phyloP scores from a whole-genome alignment of 2,329 filamentous ascomycete species.

The Triangularia setosa region DNA sequence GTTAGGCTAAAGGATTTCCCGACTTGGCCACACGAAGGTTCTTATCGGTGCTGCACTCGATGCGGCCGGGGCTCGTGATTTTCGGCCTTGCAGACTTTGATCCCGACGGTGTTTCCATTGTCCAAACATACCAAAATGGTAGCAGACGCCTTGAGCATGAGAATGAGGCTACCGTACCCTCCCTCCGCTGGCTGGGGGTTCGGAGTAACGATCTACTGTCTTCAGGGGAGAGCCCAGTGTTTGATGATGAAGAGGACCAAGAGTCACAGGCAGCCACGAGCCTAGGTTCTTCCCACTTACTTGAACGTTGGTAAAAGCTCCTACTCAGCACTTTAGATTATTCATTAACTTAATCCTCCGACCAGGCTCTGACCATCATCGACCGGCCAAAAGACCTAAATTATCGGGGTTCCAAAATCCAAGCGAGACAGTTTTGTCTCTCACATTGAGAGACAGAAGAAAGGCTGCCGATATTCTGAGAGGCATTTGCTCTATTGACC shows the following conservation, averaged over 20 bases:
- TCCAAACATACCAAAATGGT: conserved; percentile 69
- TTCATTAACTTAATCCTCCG: not conserved
- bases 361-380: conserved; percentile 8
- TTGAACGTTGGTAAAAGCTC: conserved; percentile 17
- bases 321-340: not conserved
- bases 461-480: conserved; percentile 53
- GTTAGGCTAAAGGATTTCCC: conserved; percentile 72
- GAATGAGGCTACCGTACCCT: conserved; percentile 43
- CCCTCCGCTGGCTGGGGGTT: conserved; percentile 63
- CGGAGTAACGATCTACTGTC: conserved; percentile 39
- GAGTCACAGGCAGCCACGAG: conserved; percentile 20
- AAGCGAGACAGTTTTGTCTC: conserved; percentile 25
- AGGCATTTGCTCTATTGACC: conserved; percentile 29
- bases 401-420: conserved; percentile 2
- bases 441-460: conserved; percentile 55
- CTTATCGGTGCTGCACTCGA: conserved; percentile 49
- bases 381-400: conserved; percentile 15
- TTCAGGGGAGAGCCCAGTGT: not conserved
- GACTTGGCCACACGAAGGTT: conserved; percentile 68
- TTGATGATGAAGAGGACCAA: conserved; percentile 10
- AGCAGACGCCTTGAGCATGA: conserved; percentile 62
- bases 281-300: conserved; percentile 6
- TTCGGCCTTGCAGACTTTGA: conserved; percentile 70
- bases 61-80: conserved; percentile 51
- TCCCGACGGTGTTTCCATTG: conserved; percentile 70